Evolutionary conservation across 495 filamentous ascomycete species (phyloP), one percentile per base, ranked within the genome.

Genomic region (Xylaria venustula): DNA sequence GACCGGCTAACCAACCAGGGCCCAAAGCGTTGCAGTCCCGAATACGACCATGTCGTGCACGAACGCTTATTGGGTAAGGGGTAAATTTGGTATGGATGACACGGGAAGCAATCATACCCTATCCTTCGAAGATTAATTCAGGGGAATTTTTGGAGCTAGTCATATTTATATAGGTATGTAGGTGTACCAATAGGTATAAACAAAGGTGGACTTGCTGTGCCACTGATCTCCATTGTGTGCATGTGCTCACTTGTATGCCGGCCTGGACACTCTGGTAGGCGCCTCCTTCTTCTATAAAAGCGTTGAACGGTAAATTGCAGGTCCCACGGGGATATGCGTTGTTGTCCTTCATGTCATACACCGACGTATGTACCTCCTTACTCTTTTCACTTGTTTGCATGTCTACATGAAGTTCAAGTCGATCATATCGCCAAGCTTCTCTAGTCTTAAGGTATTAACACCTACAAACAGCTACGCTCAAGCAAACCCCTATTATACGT

Each of bases 31-130:
- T 32, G 40, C 26, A 55, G 53, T 30, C 26, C 34, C 23, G 53
- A 15, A 40, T 55, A 34, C 15, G 40, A 55, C 53, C 37, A 22
- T 32, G 40, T 22, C 32, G 17, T 34, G n/a, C 8, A 22, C 53
- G 30, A 34, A 11, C 30, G 25, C 26, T 37, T 60, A 68, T 68
- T 68, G 66, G 66, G 58, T 46, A 66, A 66, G 66, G 57, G 59
- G 57, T 47, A 64, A 60, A 56, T 64, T 55, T 45, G 25, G 46
- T 65, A 32, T 58, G 26, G 48, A 63, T 55, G 50, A 63, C 54
- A 45, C 57, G 58, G 58, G 64, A 52, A 32, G 14, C 7, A 34
- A 55, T 55, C 53, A 55, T 25, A 45, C 25, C 53, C 53, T 45
- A 55, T 42, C 26, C 42, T 55, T 20, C 32, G 19, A 52, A 20